Base-by-base conservation (phyloP, 1,284 basidiomycete genomes). In the Rhodotorula mucilaginosa region DNA sequence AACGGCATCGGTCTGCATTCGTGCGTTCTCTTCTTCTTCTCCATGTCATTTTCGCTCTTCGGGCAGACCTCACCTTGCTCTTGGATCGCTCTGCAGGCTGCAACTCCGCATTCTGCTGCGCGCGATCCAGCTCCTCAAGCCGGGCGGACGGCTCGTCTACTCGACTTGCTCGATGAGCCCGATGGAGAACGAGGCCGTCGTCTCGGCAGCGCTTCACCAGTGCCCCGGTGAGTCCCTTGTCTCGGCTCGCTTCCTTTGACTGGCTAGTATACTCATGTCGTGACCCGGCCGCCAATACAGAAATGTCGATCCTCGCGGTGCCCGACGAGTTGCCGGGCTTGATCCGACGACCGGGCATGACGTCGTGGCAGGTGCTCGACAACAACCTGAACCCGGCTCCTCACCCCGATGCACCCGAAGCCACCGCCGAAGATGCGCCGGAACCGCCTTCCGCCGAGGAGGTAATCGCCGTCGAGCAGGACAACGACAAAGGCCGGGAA, bases 141-240 rank as follows among this genome's bases (percentile, higher is more conserved):
- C 87, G 5, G 88, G 90, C 29, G 96, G 96, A 18, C 88, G 92
- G 51, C 89, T 99, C 70, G 95, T 98, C 39, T 99, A 99, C 82
- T 99, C 96, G 6, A 99, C 96, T 0, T 99, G 97, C 81, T 98
- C 95, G 1, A 85, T 99, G 78, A 99, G 99, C 82, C 97, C 96
- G 1, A 86, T 95, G 46, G 97, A 99, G 83, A 98, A 99, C 81
- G 97, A 99, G 82, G 93, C 97, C 13, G 96, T 99, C 70, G 85
- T 99, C 47, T 90, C 92, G 2, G 90, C 91, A 48, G 94, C 91
- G 0, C 83, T 97, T 46, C 87, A 87, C 73, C 82, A 85, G 6
- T 87, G 89, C 75, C 85, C 88, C 44, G 90, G 92, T 89, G 56
- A 57, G 84, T 26, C 78, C 7, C 16, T 51, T 16, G 13, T 19